These are phyloP conservation scores for Serendipita indica DNA, from an alignment of 768 basidiomycete genomes.

Conservation along the genomic window DNA sequence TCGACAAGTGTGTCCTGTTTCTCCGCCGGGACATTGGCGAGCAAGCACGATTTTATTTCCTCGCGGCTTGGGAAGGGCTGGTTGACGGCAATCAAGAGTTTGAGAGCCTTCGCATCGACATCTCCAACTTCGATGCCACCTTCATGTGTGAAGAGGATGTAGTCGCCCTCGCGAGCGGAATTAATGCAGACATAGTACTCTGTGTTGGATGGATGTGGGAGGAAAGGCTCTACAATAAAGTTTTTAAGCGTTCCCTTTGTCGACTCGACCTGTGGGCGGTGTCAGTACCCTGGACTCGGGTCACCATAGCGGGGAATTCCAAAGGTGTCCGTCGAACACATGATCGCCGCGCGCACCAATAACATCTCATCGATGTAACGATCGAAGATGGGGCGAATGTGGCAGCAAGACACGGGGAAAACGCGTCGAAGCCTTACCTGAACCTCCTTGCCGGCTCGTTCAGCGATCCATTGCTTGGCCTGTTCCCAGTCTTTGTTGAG, in stretches of 20 bases:
- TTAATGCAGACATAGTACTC: slow-evolving; percentile 99
- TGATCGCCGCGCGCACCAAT: slow-evolving; percentile 11
- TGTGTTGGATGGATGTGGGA: slow-evolving; percentile 82
- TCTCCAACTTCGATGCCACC: slow-evolving; percentile 98
- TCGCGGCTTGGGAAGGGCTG: slow-evolving; percentile 71
- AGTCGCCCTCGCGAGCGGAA: slow-evolving; percentile 85
- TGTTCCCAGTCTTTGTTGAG: slow-evolving; percentile 89
- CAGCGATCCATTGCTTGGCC: slow-evolving; percentile 73
- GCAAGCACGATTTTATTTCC: slow-evolving; percentile 56
- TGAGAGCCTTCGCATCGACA: slow-evolving; percentile 92
- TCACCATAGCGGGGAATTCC: slow-evolving; percentile 5
- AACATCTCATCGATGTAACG: slow-evolving; percentile 15
- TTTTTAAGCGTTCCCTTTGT: slow-evolving; percentile 91
- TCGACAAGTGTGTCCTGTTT: slow-evolving; percentile 89
- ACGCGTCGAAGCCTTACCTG: slow-evolving; percentile 38
- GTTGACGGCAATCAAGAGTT: slow-evolving; percentile 66
- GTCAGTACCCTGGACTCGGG: not conserved
- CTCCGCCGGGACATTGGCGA: slow-evolving; percentile 62
- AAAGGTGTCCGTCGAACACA: slow-evolving; percentile 9
- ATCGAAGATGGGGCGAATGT: slow-evolving; percentile 8
- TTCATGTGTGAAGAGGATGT: slow-evolving; percentile 96
- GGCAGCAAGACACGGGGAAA: slow-evolving; percentile 8
- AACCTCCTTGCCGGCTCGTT: slow-evolving; percentile 83
- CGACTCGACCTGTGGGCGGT: slow-evolving; percentile 57
- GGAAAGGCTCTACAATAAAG: slow-evolving; percentile 98